Percentiles rank a stretch among this genome's conserved stretches.
Conservation (phyloP, 768 basidiomycete genomes). For the Lentinula detonsa region DNA sequence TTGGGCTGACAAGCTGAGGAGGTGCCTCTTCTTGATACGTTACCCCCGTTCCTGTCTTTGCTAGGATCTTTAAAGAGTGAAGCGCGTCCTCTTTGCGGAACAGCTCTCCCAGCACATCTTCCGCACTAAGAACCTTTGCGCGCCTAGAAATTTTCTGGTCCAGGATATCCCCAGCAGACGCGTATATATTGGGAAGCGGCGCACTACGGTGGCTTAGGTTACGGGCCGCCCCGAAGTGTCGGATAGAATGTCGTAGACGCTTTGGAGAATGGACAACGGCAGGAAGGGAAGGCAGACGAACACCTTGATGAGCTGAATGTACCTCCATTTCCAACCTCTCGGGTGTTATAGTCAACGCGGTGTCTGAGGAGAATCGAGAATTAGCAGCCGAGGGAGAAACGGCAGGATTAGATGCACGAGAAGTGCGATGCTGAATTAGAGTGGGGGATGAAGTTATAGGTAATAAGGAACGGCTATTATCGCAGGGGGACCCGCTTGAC, state of each 20-base stretch:
- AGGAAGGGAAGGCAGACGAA: not conserved
- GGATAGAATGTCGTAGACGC: not conserved
- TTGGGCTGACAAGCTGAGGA: not conserved
- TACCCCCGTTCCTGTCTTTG: not conserved
- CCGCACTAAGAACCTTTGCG: not conserved
- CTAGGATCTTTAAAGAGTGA: not conserved
- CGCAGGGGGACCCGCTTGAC: not conserved
- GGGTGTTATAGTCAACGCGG: not conserved
- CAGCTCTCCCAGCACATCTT: not conserved
- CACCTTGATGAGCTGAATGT: not conserved
- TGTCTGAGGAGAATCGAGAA: not conserved
- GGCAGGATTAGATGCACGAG: not conserved
- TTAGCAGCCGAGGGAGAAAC: not conserved
- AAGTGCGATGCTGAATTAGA: not conserved
- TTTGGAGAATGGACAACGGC: not conserved
- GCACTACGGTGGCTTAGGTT: not conserved
- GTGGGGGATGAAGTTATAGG: not conserved
- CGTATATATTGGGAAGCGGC: not conserved
- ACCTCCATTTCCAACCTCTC: not conserved
- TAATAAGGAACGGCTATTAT: not conserved
- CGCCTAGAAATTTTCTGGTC: not conserved
- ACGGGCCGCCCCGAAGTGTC: not conserved
- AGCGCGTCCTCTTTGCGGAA: slow-evolving; percentile 3
- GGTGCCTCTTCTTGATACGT: not conserved
- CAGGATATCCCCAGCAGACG: not conserved